Conservation (phyloP, 2,329 filamentous ascomycete genomes). For the Neonectria sp. region DNA sequence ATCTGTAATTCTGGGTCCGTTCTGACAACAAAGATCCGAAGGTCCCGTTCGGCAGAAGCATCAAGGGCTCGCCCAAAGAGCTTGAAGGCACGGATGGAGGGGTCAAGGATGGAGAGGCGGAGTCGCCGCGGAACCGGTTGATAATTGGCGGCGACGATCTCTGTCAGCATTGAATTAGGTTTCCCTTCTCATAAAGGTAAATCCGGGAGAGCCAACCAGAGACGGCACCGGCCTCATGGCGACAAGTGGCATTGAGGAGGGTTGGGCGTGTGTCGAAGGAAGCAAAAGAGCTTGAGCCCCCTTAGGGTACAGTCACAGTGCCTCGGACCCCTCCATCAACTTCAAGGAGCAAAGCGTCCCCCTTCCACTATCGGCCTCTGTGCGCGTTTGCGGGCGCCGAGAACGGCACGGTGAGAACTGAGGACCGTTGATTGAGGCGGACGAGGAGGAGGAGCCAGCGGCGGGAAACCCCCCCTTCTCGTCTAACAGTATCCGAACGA, state of each 20-base stretch:
- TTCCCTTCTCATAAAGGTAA: slow-evolving; percentile 15
- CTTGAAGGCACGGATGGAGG: slow-evolving; percentile 16
- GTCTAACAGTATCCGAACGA: slow-evolving; percentile 21
- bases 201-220: slow-evolving; percentile 12
- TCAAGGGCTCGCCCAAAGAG: slow-evolving; percentile 3
- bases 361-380: neutral
- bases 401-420: slow-evolving; percentile 22
- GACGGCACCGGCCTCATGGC: slow-evolving; percentile 13
- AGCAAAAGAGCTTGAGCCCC: neutral
- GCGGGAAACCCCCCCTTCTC: slow-evolving; percentile 8
- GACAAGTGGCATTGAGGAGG: slow-evolving; percentile 19
- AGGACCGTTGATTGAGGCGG: slow-evolving; percentile 1
- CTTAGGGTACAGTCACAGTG: slow-evolving; percentile 3
- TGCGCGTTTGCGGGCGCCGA: slow-evolving; percentile 37
- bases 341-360: slow-evolving; percentile 6
- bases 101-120: slow-evolving; percentile 1
- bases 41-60: slow-evolving; percentile 18
- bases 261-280: neutral
- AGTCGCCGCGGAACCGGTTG: slow-evolving; percentile 7
- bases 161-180: slow-evolving; percentile 22
- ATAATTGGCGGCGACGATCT: slow-evolving; percentile 3
- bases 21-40: slow-evolving; percentile 19
- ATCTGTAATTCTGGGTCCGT: slow-evolving; percentile 8
- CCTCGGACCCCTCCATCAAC: neutral
- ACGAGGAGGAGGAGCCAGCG: slow-evolving; percentile 6